phyloP scores from a whole-genome alignment of 176 grass and related monocot species.

The Avena atlantica region DNA sequence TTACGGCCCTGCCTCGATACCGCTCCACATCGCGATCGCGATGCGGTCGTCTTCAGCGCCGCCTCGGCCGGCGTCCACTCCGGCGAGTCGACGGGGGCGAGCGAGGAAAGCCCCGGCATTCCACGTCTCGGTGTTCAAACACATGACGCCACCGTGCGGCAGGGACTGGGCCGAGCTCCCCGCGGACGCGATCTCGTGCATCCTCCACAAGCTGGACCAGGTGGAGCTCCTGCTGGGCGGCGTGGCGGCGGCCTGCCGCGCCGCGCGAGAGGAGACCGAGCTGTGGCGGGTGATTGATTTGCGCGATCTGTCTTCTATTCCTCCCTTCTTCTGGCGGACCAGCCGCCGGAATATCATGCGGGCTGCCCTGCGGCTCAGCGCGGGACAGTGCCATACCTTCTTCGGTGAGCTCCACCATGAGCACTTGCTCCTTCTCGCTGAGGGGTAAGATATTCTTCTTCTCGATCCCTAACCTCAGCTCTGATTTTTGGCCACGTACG shows the following conservation, averaged over 20 bases:
- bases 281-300: background rate
- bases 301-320: background rate
- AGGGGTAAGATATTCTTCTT: background rate
- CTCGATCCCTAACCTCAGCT: background rate
- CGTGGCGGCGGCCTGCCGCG: background rate
- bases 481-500: background rate
- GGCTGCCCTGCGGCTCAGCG: constrained; percentile 1
- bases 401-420: background rate
- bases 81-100: background rate
- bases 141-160: background rate
- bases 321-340: background rate
- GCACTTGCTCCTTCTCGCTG: background rate
- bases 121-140: background rate
- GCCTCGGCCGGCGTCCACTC: background rate
- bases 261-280: background rate
- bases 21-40: too few relatives aligned
- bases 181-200: background rate
- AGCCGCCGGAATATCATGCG: background rate
- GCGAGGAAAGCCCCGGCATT: background rate
- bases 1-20: too few relatives aligned
- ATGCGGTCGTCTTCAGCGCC: too few relatives aligned
- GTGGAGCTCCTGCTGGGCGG: background rate
- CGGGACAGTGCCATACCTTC: background rate
- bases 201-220: background rate
- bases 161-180: constrained; percentile 29